Base-by-base conservation (phyloP, 2,329 filamentous ascomycete species). In the Cucurbitaria berberidis region DNA sequence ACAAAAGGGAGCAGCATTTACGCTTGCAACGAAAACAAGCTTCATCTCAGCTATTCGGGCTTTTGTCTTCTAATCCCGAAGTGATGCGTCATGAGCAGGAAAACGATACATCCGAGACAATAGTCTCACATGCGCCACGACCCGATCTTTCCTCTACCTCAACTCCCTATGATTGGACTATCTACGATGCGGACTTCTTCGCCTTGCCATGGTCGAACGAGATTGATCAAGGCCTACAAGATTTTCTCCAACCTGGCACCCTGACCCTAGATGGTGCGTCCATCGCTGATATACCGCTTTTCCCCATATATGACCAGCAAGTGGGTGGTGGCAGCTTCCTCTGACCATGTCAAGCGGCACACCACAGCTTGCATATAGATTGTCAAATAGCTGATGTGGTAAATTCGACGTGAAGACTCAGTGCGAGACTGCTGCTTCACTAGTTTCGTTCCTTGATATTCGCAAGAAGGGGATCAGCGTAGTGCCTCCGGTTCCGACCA, bases 381-480 rank as follows among this genome's bases (percentile, higher is more conserved):
- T 34, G n/a, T 10, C 32, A 32, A 24, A 18, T 4, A 13, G 11
- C 4, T 19, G 19, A n/a, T 29, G 18, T 18, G 19, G 4, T 22
- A 47, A 15, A 2, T 1, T 39, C 9, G 16, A 19, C n/a, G 6
- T 38, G 1, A 13, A 34, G 21, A 15, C 53, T 48, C 13, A 59
- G 16, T 38, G 40, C 5, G 51, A 47, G 13, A 70, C 58, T 34
- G 72, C 73, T 8, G 78, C 70, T 52, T 75, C 74, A 43, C 73
- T 77, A 2, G 81, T 83, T 55, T 81, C 78, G 57, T 84, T 80
- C 49, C 82, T 73, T 5, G 80, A 81, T 43, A 80, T 76, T 54
- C 80, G 80, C 51, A 84, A 59, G 54, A 84, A 84, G 0, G 81
- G 80, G 48, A 84, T 81, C 53, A 84, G 62, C 52, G 76, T 78